Conservation (phyloP, 2,329 filamentous ascomycete genomes). For the Aspergillus chevalieri region DNA sequence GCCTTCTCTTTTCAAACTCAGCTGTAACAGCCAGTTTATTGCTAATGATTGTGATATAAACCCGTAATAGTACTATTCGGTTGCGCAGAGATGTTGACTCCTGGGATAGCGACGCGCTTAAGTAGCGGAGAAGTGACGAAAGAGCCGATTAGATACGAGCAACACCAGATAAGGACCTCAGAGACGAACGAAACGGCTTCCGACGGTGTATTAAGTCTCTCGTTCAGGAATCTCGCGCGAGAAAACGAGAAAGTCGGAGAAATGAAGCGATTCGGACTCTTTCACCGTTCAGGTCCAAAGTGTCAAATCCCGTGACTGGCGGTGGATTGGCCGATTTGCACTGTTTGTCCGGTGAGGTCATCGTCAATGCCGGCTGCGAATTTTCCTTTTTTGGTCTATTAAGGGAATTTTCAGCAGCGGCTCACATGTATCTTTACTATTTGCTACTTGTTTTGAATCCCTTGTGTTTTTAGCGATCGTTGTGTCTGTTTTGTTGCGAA, state of each 20-base stretch:
- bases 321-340: constrained; percentile 23
- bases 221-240: no score
- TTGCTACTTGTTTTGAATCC: background rate
- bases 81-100: no score
- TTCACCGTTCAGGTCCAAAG: no score
- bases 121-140: background rate
- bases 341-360: constrained; percentile 26
- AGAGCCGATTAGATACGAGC: background rate
- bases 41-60: no score
- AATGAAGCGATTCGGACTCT: no score
- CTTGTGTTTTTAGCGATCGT: background rate
- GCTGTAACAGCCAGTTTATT: background rate
- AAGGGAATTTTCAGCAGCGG: no score
- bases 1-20: background rate
- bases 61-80: no score
- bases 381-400: background rate
- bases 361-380: constrained; percentile 2
- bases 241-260: no score
- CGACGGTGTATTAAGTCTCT: no score
- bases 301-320: constrained; percentile 1
- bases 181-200: no score
- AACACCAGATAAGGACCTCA: no score
- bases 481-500: background rate
- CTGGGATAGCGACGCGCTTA: no score
- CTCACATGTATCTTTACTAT: background rate